phyloP scores from a whole-genome alignment of 352 stramenopile genomes.

The Phytophthora podocarpi region DNA sequence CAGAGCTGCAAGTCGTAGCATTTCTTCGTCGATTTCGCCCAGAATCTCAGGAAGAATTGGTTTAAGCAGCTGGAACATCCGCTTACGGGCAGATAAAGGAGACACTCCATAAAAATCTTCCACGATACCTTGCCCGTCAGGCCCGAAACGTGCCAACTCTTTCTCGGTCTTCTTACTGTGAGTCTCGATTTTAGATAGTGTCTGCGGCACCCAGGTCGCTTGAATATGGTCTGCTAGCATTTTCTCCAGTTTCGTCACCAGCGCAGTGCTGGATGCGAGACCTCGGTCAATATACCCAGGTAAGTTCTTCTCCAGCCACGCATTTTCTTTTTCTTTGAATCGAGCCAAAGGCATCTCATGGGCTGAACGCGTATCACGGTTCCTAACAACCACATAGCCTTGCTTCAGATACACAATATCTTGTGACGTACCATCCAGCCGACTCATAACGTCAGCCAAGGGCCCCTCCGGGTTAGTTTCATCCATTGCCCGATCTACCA shows the following conservation, averaged over 20 bases:
- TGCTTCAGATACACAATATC: slow-evolving; percentile 45
- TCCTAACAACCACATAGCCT: slow-evolving; percentile 48
- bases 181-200: slow-evolving; percentile 8
- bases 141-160: slow-evolving; percentile 14
- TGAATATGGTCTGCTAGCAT: slow-evolving; percentile 43
- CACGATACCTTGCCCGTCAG: slow-evolving; percentile 25
- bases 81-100: slow-evolving; percentile 7
- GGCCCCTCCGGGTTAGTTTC: slow-evolving; percentile 27
- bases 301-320: slow-evolving; percentile 36
- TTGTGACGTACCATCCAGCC: slow-evolving; percentile 31
- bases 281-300: slow-evolving; percentile 27
- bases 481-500: slow-evolving; percentile 44
- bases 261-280: slow-evolving; percentile 32
- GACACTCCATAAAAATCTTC: slow-evolving; percentile 21
- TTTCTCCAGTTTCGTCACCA: slow-evolving; percentile 37
- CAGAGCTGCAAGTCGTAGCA: slow-evolving; percentile 13
- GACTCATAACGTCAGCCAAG: slow-evolving; percentile 29
- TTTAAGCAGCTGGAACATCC: slow-evolving; percentile 21
- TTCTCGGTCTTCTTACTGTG: not conserved
- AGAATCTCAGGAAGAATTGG: slow-evolving; percentile 24
- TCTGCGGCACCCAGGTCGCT: slow-evolving; percentile 31
- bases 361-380: slow-evolving; percentile 31
- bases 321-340: slow-evolving; percentile 31
- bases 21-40: slow-evolving; percentile 21
- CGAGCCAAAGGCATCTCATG: slow-evolving; percentile 23